phyloP scores from a whole-genome alignment of 2,329 filamentous ascomycete genomes.

The Fusarium beomiforme region DNA sequence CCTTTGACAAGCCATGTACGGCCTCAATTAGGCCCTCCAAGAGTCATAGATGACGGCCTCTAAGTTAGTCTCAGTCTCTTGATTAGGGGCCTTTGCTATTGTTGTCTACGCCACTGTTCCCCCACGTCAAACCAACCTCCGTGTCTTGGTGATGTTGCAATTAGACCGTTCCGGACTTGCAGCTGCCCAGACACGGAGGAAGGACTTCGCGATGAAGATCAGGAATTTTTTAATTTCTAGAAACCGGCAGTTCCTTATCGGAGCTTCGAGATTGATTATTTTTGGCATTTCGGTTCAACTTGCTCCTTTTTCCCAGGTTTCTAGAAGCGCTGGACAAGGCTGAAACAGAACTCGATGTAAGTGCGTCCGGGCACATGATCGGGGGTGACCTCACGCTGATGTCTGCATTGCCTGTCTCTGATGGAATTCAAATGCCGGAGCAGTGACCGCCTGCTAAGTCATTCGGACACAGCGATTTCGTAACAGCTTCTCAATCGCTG shows the following conservation, averaged over 20 bases:
- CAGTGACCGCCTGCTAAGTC: constrained; percentile 2
- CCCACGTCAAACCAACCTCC: constrained; percentile 20
- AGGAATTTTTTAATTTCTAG: constrained; percentile 1
- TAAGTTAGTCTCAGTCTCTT: background rate
- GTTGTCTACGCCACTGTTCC: constrained; percentile 7
- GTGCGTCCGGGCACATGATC: constrained; percentile 5
- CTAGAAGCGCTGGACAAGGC: background rate
- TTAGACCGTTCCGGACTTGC: constrained; percentile 28
- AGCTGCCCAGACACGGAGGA: constrained; percentile 12
- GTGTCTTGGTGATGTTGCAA: constrained; percentile 17
- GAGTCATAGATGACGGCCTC: constrained; percentile 30
- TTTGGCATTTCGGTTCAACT: constrained; percentile 8
- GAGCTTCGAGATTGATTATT: background rate
- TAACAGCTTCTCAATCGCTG: constrained; percentile 13
- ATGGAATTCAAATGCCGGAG: constrained; percentile 16
- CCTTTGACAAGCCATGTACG: constrained; percentile 29
- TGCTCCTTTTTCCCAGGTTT: background rate
- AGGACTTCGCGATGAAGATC: background rate
- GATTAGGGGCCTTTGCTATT: constrained; percentile 3
- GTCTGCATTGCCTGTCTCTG: background rate
- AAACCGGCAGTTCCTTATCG: constrained; percentile 7
- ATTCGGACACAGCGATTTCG: constrained; percentile 9
- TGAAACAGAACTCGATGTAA: constrained; percentile 8
- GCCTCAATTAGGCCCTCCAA: constrained; percentile 27
- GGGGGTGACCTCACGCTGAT: constrained; percentile 2